A percentile compares a stretch with the other conserved stretches of the same genome.
These are phyloP conservation scores for Solanum ossicruentum DNA, from an alignment of 257 asterid species.

Conservation along the genomic window DNA sequence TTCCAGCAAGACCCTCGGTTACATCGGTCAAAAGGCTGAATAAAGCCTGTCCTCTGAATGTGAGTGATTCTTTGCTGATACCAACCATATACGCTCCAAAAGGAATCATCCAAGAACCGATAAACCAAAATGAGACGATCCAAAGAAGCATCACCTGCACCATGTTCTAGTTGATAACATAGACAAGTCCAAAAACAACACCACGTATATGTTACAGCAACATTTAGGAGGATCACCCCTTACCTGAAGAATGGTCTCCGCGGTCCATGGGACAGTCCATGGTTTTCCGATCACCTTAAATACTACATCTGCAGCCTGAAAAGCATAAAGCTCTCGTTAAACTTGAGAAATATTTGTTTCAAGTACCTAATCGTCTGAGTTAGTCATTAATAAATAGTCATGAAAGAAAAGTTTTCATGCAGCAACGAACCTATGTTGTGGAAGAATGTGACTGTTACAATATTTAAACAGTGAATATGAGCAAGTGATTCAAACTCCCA, in stretches of 20 bases:
- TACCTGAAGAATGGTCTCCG: conserved; percentile 86
- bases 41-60: conserved; percentile 83
- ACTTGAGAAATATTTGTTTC: not conserved
- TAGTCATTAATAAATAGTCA: not conserved
- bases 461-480: not conserved
- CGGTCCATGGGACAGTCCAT: conserved; percentile 95
- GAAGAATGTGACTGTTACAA: not conserved
- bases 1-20: conserved; percentile 89
- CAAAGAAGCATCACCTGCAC: conserved; percentile 84
- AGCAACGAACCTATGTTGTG: not conserved
- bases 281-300: conserved; percentile 49
- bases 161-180: not conserved
- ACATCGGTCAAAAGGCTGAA: conserved; percentile 94
- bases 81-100: conserved; percentile 82
- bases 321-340: not conserved
- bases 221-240: not conserved
- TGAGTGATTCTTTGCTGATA: conserved; percentile 67
- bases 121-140: conserved; percentile 92
- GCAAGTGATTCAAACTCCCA: not conserved
- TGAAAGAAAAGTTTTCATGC: not conserved
- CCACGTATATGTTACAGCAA: not conserved
- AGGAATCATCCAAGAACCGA: conserved; percentile 96
- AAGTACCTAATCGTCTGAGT: not conserved
- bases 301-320: conserved; percentile 40
- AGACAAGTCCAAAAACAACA: not conserved